Evolutionary conservation across 2,329 filamentous ascomycete genomes (phyloP).

Genomic region (Ophiostoma sp.): DNA sequence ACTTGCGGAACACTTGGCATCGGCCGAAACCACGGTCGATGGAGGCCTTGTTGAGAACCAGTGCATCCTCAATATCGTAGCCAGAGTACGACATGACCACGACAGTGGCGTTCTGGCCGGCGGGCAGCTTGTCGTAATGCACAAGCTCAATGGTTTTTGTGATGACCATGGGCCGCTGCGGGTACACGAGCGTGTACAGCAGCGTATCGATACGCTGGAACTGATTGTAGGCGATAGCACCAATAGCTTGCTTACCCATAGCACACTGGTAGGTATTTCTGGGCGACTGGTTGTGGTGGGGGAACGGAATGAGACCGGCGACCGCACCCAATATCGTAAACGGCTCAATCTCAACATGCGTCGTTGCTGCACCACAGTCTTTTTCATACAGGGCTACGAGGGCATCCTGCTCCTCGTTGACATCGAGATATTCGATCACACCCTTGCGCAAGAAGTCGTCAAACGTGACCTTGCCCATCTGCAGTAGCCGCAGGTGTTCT

Average conservation of each 20-base stretch:
- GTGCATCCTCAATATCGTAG: slow-evolving; percentile 97
- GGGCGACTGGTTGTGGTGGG: slow-evolving; percentile 97
- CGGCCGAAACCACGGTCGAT: slow-evolving; percentile 92
- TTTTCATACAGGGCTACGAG: slow-evolving; percentile 86
- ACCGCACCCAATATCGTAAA: slow-evolving; percentile 96
- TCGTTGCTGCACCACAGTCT: slow-evolving; percentile 75
- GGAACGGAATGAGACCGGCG: slow-evolving; percentile 92
- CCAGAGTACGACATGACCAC: slow-evolving; percentile 99
- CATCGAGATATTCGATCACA: slow-evolving; percentile 91
- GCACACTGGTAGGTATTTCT: slow-evolving; percentile 98
- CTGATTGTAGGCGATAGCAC: slow-evolving; percentile 96
- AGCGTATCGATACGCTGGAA: slow-evolving; percentile 95
- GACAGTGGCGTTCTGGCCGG: slow-evolving; percentile 93
- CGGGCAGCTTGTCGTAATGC: slow-evolving; percentile 94
- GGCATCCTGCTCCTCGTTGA: slow-evolving; percentile 96
- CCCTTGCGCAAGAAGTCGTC: slow-evolving; percentile 89
- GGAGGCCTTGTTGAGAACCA: slow-evolving; percentile 94
- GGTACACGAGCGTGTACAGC: slow-evolving; percentile 94
- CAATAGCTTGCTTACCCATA: slow-evolving; percentile 99
- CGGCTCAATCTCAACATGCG: slow-evolving; percentile 94
- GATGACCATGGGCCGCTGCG: slow-evolving; percentile 95
- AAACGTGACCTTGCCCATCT: slow-evolving; percentile 79
- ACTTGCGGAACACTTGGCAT: slow-evolving; percentile 97
- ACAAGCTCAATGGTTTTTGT: slow-evolving; percentile 94
- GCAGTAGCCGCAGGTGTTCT: slow-evolving; percentile 72